Evolutionary conservation across 148 eudicot species (phyloP), one percentile per base, ranked within the genome.

Genomic region (Diospyros kaki): DNA sequence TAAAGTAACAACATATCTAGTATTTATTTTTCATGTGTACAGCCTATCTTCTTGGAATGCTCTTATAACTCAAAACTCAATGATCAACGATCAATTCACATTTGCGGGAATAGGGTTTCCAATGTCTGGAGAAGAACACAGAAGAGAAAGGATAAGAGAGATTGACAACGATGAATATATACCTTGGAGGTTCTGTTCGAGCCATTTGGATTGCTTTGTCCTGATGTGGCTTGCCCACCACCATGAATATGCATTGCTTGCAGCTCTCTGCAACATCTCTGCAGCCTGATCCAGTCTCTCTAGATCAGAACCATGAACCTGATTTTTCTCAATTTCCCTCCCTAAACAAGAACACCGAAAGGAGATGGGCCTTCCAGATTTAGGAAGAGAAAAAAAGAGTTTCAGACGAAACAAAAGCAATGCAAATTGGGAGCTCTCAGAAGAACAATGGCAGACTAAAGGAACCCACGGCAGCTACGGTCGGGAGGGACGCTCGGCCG

Each of bases 221-320:
- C 84, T 64, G 79, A 84, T 78, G 53, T 84, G 86, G 80, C 86
- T 78, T 5, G 86, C 84, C 84, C 84, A 81, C 86, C 86, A 84
- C 86, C 86, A 84, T 45, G 84, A 84, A 74, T 84, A 84, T 51
- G 86, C 86, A 75, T 84, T 84, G 75, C 82, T 78, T 46, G 86
- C 86, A 40, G 86, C 82, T 51, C 82, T 84, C 53, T 84, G 84
- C 75, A 84, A 75, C 86, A 84, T 84, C 71, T 42, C 53, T 80
- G 65, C 53, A 9, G 12, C 42, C 41, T 64, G 59, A 13, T 41
- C 78, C 72, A 38, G 10, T 72, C 60, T 71, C 52, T 74, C 70
- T 64, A 76, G 66, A 73, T 72, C 28, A 11, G 9, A 9, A 50
- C 12, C 68, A 50, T 14, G 68, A 14, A 62, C 61, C 76, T 46